A percentile compares a stretch with the other conserved stretches of the same genome.
Conservation (phyloP, 768 basidiomycete genomes). For the Leccinum barrowsii region DNA sequence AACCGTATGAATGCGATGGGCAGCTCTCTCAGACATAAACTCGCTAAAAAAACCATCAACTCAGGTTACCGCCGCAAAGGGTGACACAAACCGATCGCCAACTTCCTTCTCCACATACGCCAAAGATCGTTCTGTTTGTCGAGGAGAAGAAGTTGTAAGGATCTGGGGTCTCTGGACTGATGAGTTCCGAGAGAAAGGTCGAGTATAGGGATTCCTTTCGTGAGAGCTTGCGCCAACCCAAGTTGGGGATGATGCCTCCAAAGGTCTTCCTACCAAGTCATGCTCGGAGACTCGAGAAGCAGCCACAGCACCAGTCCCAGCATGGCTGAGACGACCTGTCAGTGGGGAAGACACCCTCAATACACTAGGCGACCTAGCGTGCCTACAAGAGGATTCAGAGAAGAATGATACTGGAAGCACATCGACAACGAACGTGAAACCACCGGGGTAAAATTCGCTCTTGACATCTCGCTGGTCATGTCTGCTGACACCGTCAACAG, state of each 20-base stretch:
- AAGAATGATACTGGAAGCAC: background rate
- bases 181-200: background rate
- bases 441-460: background rate
- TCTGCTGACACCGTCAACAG: background rate
- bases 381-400: conserved; percentile 11
- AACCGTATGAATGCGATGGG: background rate
- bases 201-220: conserved; percentile 10
- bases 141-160: background rate
- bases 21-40: background rate
- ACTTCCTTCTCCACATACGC: background rate
- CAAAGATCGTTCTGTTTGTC: background rate
- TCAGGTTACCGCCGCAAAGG: background rate
- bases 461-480: conserved; percentile 2
- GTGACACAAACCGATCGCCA: conserved; percentile 9
- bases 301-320: background rate
- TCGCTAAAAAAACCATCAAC: conserved; percentile 10
- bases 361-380: background rate
- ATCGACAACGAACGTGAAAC: conserved; percentile 9
- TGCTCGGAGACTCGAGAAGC: background rate
- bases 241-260: background rate
- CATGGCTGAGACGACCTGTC: background rate
- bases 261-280: background rate
- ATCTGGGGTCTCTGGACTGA: background rate
- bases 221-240: conserved; percentile 5
- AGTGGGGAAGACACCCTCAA: conserved; percentile 14